Base-by-base conservation (phyloP, 805 yeast genomes). In the Saturnispora dispora region DNA sequence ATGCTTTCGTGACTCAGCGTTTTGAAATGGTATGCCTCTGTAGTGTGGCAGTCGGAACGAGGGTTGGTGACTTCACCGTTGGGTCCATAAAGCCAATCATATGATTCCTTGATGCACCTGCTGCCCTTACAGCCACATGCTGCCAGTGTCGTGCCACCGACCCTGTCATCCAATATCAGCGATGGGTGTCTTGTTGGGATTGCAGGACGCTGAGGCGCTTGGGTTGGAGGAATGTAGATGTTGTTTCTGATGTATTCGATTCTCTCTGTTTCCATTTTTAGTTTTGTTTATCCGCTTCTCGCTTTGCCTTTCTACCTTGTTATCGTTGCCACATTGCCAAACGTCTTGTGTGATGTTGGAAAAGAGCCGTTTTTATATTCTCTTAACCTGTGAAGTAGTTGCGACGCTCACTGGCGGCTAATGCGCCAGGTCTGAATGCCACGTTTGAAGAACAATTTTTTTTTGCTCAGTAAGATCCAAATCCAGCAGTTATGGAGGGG, bases 151-250 rank as follows among this genome's bases (percentile, higher is more conserved):
- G 48, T 44, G 17, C 63, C 58, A 4, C 59, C 48, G 8, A 56
- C 55, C n/a, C 60, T 58, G 52, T 68, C 72, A 2, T 64, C 57
- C 17, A 67, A 53, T 5, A 68, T 68, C 50, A 68, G 53, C 4
- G 71, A 63, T 3, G 72, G 72, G 47, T 68, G 72, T 41, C 61
- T 65, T 1, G 52, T 54, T 2, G 72, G 71, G 6, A 68, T 58
- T 22, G 57, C 57, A 8, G 65, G 66, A 30, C 52, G 55, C 5
- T 58, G 50, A n/a, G 42, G 42, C 17, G 32, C 11, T 17, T 47
- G 48, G 13, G 35, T 32, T 13, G 67, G 65, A 3, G 70, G 70
- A 20, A 68, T 66, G 55, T 68, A 68, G 11, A 66, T 66, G 58
- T 60, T 65, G 22, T 57, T 57, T 46, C 62, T 68, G 49, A 67